These are phyloP conservation scores for Xylariaceae sp. DNA, from an alignment of 2,329 filamentous ascomycete species.

Conservation along the genomic window DNA sequence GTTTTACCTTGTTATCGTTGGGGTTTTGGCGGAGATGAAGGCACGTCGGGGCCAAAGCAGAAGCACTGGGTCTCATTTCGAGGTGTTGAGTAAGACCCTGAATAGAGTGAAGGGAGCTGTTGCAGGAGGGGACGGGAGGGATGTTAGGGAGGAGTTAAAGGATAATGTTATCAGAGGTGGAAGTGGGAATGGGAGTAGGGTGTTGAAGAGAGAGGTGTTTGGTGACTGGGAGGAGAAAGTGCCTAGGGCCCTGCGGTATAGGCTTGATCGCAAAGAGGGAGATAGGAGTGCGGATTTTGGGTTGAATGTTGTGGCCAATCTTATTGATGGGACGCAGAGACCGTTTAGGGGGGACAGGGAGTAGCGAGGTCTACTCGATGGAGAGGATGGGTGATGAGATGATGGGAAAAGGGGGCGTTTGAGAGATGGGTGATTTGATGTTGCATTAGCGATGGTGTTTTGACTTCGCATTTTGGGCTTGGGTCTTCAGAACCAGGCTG, in stretches of 20 bases:
- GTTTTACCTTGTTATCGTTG: constrained; percentile 66
- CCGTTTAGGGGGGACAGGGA: not conserved
- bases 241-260: constrained; percentile 13
- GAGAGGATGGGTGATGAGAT: too few relatives aligned
- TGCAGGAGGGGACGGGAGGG: too few relatives aligned
- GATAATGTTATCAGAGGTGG: too few relatives aligned
- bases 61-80: not conserved
- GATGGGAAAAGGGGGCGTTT: too few relatives aligned
- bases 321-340: constrained; percentile 24
- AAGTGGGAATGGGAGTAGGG: too few relatives aligned
- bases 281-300: constrained; percentile 10
- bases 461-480: not conserved
- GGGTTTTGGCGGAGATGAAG: constrained; percentile 32
- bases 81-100: not conserved
- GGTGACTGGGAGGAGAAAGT: not conserved
- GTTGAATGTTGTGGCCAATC: constrained; percentile 21
- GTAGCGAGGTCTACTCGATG: too few relatives aligned
- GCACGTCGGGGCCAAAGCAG: not conserved
- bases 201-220: too few relatives aligned
- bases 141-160: too few relatives aligned
- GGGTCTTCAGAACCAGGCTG: not conserved
- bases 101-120: too few relatives aligned
- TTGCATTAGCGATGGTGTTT: not conserved
- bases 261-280: constrained; percentile 9
- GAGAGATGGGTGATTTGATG: not conserved